Conservation (phyloP, 352 stramenopile species). For the Saprolegnia parasitica region DNA sequence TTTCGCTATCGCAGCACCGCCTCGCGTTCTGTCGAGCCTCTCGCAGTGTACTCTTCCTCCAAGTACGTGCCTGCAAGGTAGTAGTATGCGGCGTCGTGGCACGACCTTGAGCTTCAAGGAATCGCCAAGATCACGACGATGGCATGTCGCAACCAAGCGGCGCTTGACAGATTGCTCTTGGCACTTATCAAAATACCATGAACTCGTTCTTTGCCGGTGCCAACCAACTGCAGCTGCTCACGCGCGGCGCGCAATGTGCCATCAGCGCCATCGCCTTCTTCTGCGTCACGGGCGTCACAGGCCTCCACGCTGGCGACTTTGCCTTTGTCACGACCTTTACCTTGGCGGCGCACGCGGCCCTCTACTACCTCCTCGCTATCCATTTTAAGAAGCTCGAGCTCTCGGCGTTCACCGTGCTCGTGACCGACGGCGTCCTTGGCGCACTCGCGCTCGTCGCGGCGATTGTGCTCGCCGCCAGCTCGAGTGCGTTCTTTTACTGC, state of each 20-base stretch:
- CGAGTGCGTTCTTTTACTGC: background rate
- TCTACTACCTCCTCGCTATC: slow-evolving; percentile 6
- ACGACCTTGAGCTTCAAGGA: no score
- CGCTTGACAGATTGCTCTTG: no score
- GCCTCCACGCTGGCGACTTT: background rate
- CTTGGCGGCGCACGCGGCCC: background rate
- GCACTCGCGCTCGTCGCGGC: background rate
- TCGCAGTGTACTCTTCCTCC: no score
- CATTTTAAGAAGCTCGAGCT: background rate
- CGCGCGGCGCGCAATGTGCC: background rate
- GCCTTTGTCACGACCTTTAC: slow-evolving; percentile 9
- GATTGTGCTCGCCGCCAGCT: slow-evolving; percentile 7
- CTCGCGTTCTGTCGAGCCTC: no score
- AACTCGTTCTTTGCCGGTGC: background rate
- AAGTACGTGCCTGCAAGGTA: no score
- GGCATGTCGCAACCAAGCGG: no score
- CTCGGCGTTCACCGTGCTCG: background rate
- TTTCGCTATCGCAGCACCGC: no score
- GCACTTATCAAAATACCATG: no score
- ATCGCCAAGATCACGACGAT: no score
- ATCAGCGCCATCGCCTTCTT: slow-evolving; percentile 21
- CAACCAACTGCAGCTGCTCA: background rate
- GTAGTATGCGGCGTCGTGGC: no score
- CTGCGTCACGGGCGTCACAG: slow-evolving; percentile 8
- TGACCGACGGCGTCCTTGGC: slow-evolving; percentile 2